Base-by-base conservation (phyloP, 768 basidiomycete species). In the Dentipellis fragilis region DNA sequence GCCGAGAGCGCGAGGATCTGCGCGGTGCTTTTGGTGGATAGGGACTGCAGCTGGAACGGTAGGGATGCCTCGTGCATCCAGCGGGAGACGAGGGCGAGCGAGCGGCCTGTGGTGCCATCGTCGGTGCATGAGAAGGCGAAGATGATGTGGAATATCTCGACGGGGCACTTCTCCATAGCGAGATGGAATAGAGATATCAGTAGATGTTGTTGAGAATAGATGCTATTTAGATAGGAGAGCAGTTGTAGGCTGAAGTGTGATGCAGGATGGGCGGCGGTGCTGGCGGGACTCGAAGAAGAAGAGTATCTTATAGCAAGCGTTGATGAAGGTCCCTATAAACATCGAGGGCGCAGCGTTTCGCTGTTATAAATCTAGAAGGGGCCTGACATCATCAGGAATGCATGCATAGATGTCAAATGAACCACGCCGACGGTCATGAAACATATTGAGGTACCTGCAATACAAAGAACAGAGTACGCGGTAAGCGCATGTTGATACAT, bases 111-210 rank as follows among this genome's bases (percentile, higher is more conserved):
- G 5, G 51, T 51, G 37, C 72, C 71, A 36, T 65, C 62, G 57
- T 73, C 72, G 21, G 64, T 64, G 63, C 73, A 75, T 3, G 73
- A 71, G 11, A 65, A 59, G 19, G 52, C 54, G 58, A 73, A 72
- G 7, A 72, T 69, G 14, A 62, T 47, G 11, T 55, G 54, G 40
- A 60, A 68, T 22, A 72, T 54, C 58, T 72, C 70, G 2, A 64
- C 48, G 7, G 70, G 69, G 21, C 61, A 54, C 14, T 40, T 48
- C 49, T 63, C 39, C 52, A 62, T 61, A 34, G 21, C 56, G 52
- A 3, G 29, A 35, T 16, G n/a, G 17, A 12, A 6, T 49, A 19
- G 17, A 16, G 48, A 49, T 10, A 49, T 1, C 5, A 23, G 29
- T 22, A 49, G 49, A 34, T 49, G 49, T 8, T 22, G 17, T 6